These are phyloP conservation scores for Stemphylium vesicarium DNA, from an alignment of 2,329 filamentous ascomycete species.

Conservation along the genomic window DNA sequence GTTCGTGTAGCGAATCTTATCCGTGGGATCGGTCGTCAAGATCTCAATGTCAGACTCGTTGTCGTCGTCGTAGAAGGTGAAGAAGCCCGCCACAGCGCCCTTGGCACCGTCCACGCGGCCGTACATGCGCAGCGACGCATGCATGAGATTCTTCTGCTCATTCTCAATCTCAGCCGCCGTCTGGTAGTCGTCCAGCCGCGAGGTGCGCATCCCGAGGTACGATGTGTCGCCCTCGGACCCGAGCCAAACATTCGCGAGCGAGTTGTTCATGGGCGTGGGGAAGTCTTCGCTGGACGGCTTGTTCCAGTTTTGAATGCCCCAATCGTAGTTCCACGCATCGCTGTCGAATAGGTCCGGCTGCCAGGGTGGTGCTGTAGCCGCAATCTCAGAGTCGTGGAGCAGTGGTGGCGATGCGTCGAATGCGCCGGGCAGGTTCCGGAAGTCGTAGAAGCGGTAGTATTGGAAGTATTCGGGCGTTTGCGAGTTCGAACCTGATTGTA, in stretches of 20 bases:
- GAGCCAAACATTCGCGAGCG: slow-evolving; percentile 56
- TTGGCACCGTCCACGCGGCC: slow-evolving; percentile 53
- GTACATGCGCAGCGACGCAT: slow-evolving; percentile 57
- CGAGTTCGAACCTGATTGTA: slow-evolving; percentile 50
- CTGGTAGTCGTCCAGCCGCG: slow-evolving; percentile 51
- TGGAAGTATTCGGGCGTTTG: slow-evolving; percentile 54
- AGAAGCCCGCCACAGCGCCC: slow-evolving; percentile 63
- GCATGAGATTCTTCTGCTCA: slow-evolving; percentile 52
- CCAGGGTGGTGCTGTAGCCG: slow-evolving; percentile 31
- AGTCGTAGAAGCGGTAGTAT: slow-evolving; percentile 60
- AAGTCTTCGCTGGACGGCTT: slow-evolving; percentile 47
- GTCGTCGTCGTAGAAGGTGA: slow-evolving; percentile 56
- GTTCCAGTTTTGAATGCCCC: slow-evolving; percentile 55
- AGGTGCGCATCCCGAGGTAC: slow-evolving; percentile 57
- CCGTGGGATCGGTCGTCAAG: slow-evolving; percentile 54
- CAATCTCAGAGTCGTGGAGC: slow-evolving; percentile 31
- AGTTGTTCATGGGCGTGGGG: slow-evolving; percentile 55
- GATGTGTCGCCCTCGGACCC: slow-evolving; percentile 44
- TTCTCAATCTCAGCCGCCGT: slow-evolving; percentile 59
- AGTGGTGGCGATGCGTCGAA: slow-evolving; percentile 32
- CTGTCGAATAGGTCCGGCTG: slow-evolving; percentile 50
- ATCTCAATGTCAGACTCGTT: slow-evolving; percentile 63
- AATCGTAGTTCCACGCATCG: slow-evolving; percentile 45
- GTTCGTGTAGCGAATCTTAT: slow-evolving; percentile 63
- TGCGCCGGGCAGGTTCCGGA: slow-evolving; percentile 50